phyloP scores from a whole-genome alignment of 306 rosid species.

The Morella rubra region DNA sequence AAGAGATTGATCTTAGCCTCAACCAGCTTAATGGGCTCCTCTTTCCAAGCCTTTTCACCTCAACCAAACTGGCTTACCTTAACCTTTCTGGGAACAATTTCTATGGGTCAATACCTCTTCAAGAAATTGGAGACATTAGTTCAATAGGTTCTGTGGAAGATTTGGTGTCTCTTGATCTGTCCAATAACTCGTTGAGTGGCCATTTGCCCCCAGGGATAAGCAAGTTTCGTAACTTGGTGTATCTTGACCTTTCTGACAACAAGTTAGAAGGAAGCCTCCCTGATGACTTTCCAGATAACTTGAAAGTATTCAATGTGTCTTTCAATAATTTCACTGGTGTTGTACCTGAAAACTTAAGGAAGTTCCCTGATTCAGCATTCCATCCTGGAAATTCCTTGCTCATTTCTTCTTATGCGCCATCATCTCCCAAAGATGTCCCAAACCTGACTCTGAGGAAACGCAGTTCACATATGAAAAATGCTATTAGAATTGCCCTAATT shows the following conservation, averaged over 20 bases:
- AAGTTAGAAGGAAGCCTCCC: conserved; percentile 65
- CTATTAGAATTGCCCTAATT: conserved; percentile 54
- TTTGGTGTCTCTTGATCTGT: conserved; percentile 65
- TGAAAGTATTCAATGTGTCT: conserved; percentile 62
- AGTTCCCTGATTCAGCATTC: conserved; percentile 73
- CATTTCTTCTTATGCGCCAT: conserved; percentile 41
- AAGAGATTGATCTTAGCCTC: conserved; percentile 64
- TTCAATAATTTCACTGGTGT: conserved; percentile 69
- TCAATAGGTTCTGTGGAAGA: conserved; percentile 35
- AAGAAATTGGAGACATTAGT: conserved; percentile 24
- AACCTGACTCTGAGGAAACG: conserved; percentile 32
- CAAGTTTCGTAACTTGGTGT: conserved; percentile 48
- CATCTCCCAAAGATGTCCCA: conserved; percentile 39
- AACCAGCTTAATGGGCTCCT: conserved; percentile 63
- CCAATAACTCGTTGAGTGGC: conserved; percentile 67
- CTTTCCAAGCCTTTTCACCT: conserved; percentile 53
- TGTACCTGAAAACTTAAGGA: conserved; percentile 53
- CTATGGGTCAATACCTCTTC: conserved; percentile 54
- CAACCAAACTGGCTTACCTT: conserved; percentile 56
- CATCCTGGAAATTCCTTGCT: conserved; percentile 73
- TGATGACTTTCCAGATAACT: conserved; percentile 50
- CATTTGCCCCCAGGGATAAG: conserved; percentile 47
- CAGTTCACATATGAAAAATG: conserved; percentile 41
- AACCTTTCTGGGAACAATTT: conserved; percentile 64
- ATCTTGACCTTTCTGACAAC: conserved; percentile 59